Base-by-base conservation (phyloP, 345 rosid species). In the Eucalyptus tenuipes region DNA sequence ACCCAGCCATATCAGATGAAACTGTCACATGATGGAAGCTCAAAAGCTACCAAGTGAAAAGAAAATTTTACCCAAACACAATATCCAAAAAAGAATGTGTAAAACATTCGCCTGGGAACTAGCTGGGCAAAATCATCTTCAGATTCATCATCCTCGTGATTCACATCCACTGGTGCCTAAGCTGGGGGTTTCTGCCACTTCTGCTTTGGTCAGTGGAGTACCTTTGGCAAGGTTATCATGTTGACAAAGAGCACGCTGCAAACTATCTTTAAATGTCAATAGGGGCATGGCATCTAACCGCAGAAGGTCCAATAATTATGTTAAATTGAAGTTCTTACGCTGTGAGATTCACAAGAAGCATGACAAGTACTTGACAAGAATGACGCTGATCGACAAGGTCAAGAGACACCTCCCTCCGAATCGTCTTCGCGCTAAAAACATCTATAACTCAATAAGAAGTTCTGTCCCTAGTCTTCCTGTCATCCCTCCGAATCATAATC, bases 321-420 rank as follows among this genome's bases (percentile, higher is more conserved):
- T 29, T 57, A 22, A 4, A 59, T 27, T 59, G 66, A 55, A 91
- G 88, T 89, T 84, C 98, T 93, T 92, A 95, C 99, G 66, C 68
- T 20, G 98, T 91, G 88, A 86, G 91, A 90, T 95, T 96, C 92
- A 96, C 99, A 90, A 97, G 96, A 91, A 94, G 92, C 96, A 93
- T 90, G 89, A 94, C 98, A 86, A 95, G 96, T 68, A 93, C 92
- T 89, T 96, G 98, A 92, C 96, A 97, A 88, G 95, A 94, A 85
- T 94, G 96, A 86, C 98, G 95, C 91, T 96, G 99, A 85, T 94
- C 98, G 37, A 96, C 99, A 89, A 97, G 96, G 89, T 97, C 99
- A 89, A 96, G 93, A 86, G 96, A 53, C 59, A 8, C 59, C 24
- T 53, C 27, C 25, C 59, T 53, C 59, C 59, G 27, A 53, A 22